phyloP scores from a whole-genome alignment of 148 eudicot species.

The Polygonum aviculare region DNA sequence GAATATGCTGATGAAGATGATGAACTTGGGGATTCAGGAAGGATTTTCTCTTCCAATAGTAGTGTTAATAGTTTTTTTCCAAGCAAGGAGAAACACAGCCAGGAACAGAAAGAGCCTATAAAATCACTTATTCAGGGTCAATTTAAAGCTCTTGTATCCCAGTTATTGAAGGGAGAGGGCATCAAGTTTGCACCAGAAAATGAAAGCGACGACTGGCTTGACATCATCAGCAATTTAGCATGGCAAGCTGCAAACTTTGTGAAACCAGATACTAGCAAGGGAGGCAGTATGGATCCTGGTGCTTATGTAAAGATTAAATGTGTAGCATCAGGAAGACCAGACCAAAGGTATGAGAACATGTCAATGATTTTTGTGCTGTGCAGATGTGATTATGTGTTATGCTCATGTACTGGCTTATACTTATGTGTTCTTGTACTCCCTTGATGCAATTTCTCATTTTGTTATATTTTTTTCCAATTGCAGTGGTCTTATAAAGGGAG shows the following conservation, averaged over 20 bases:
- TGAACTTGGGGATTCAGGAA: conserved; percentile 42
- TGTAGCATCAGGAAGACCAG: conserved; percentile 74
- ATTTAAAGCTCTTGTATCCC: conserved; percentile 93
- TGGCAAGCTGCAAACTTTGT: conserved; percentile 97
- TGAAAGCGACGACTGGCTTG: conserved; percentile 62
- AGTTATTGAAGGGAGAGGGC: conserved; percentile 71
- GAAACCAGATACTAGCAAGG: conserved; percentile 82
- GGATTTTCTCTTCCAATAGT: conserved; percentile 38
- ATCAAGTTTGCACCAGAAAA: conserved; percentile 33
- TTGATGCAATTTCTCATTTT: background rate
- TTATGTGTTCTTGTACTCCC: background rate
- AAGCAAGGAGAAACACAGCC: conserved; percentile 39
- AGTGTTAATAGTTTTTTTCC: conserved; percentile 26
- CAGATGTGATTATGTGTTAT: background rate
- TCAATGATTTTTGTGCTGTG: background rate
- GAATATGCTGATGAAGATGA: conserved; percentile 77
- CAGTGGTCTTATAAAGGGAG: conserved; percentile 75
- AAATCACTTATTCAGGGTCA: conserved; percentile 60
- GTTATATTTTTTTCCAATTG: conserved; percentile 12
- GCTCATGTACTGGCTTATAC: background rate
- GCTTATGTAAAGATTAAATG: conserved; percentile 87
- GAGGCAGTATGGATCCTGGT: conserved; percentile 97
- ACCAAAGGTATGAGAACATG: conserved; percentile 47
- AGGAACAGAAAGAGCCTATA: conserved; percentile 43
- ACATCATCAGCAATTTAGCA: conserved; percentile 56